Base-by-base conservation (phyloP, 768 basidiomycete species). In the Amanita phalloides region DNA sequence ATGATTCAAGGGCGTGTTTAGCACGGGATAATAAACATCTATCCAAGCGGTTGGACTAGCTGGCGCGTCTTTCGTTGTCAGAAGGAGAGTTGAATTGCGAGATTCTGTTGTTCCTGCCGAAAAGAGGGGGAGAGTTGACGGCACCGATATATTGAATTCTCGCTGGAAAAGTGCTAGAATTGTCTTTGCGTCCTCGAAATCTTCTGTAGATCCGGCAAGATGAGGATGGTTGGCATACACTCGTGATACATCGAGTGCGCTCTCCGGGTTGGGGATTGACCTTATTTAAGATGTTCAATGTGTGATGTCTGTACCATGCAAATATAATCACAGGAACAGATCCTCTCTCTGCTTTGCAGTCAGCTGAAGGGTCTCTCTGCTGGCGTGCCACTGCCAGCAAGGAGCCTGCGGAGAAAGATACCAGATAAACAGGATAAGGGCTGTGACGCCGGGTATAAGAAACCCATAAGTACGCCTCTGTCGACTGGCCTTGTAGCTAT, bases 11-110 rank as follows among this genome's bases (percentile, higher is more conserved):
- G 89, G 81, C 0, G 79, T 85, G 65, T 95, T 90, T 70, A 95
- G 68, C 38, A 92, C 73, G 1, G 94, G 92, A 65, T 86, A 95
- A 65, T 98, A 96, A 35, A 77, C 75, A 57, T 91, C 88, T 53
- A 91, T 81, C 90, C 90, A 92, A 52, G 84, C 87, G 0, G 69
- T 74, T 2, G 86, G 84, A 23, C 63, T 65, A 28, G 59, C 66
- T 36, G 75, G 68, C 4, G 68, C 69, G 25, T 70, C 62, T 6
- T 66, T 59, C 20, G 68, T 66, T 0, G 79, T 77, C 38, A 80
- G 68, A 17, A 65, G 63, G 13, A 86, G 69, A 0, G 87, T 90
- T 4, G 86, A 79, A 42, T 77, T 71, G 48, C 82, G 82, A 28
- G 86, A 88, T 48, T 74, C 71, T 8, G 66, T 60, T 28, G 85